phyloP scores from a whole-genome alignment of 2,329 filamentous ascomycete genomes.

The Keithomyces neogunnii region DNA sequence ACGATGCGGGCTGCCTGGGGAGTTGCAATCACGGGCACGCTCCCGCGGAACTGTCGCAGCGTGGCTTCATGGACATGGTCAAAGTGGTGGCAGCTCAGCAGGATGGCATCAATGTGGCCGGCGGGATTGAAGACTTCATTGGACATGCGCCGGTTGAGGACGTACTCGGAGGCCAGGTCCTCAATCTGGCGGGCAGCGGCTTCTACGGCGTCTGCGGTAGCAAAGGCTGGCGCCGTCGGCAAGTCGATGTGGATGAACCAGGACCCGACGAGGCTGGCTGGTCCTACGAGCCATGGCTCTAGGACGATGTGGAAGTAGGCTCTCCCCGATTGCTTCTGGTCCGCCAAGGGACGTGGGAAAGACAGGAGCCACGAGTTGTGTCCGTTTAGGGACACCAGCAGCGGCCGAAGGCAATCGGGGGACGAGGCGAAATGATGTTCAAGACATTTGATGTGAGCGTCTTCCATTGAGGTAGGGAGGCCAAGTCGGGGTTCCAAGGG shows the following conservation, averaged over 20 bases:
- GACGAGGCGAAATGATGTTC: constrained; percentile 8
- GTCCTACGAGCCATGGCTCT: constrained; percentile 24
- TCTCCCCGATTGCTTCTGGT: constrained; percentile 12
- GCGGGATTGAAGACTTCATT: constrained; percentile 10
- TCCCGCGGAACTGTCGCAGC: constrained; percentile 4
- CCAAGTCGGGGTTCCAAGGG: neutral
- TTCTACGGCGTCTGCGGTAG: constrained; percentile 6
- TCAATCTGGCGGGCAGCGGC: constrained; percentile 8
- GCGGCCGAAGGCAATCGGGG: constrained; percentile 13
- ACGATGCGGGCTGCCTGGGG: constrained; percentile 8
- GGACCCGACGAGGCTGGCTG: constrained; percentile 9
- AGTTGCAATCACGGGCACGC: constrained; percentile 8
- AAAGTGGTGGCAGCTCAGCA: constrained; percentile 8
- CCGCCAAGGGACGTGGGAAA: constrained; percentile 18
- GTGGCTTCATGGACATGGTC: constrained; percentile 9
- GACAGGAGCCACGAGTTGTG: constrained; percentile 27
- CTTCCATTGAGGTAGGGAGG: constrained; percentile 8
- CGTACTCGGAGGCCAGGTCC: constrained; percentile 7
- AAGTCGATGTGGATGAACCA: constrained; percentile 16
- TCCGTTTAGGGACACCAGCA: constrained; percentile 24
- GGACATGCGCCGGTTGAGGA: constrained; percentile 7
- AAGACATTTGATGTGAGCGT: constrained; percentile 9
- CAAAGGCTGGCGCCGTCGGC: constrained; percentile 7
- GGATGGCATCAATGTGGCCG: constrained; percentile 8
- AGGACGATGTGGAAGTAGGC: constrained; percentile 23